Base-by-base conservation (phyloP, 768 basidiomycete genomes). In the Stropharia rugosoannulata region DNA sequence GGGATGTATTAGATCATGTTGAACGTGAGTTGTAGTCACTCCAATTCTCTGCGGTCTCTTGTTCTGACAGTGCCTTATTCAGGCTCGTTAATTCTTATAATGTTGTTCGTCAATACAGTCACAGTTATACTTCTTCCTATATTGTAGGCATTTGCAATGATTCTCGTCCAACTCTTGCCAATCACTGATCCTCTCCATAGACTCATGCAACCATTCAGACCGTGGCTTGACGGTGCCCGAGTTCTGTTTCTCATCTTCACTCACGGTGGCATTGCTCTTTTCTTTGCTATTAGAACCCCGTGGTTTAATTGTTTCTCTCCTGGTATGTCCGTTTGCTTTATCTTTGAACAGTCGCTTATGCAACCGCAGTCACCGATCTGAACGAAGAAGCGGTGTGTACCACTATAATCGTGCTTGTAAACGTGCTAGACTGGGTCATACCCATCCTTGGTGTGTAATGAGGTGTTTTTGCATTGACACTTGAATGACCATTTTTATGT, bases 191-290 rank as follows among this genome's bases (percentile, higher is more conserved):
- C 3, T 5, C 22, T 27, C 19, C 37, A 10, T 35, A 70, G 65
- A 43, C 57, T 69, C 32, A 32, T 62, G 22, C 58, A 61, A 51
- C 56, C 66, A 35, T 69, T 71, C 55, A 61, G 66, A 43, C 55
- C 64, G 13, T 71, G 70, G 70, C 66, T 71, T 39, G 70, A 71
- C 50, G 65, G 59, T 32, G 68, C 70, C 41, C 65, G 70, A 11
- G 59, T 63, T 43, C 48, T 64, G 29, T 61, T 68, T 43, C 52
- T 67, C 29, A 56, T 68, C 32, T 25, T 62, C n/a, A 42, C 59
- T 5, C 70, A 71, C 44, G 55, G 62, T 12, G 68, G 67, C 6
- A 54, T 67, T 42, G 68, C 70, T 22, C 56, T 63, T 19, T 58
- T 64, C 25, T 69, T 66, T 56, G 64, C 59, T 12, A 55, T 61